Evolutionary conservation across 2,329 filamentous ascomycete genomes (phyloP), one percentile per base, ranked within the genome.

Genomic region (Fusarium buxicola): DNA sequence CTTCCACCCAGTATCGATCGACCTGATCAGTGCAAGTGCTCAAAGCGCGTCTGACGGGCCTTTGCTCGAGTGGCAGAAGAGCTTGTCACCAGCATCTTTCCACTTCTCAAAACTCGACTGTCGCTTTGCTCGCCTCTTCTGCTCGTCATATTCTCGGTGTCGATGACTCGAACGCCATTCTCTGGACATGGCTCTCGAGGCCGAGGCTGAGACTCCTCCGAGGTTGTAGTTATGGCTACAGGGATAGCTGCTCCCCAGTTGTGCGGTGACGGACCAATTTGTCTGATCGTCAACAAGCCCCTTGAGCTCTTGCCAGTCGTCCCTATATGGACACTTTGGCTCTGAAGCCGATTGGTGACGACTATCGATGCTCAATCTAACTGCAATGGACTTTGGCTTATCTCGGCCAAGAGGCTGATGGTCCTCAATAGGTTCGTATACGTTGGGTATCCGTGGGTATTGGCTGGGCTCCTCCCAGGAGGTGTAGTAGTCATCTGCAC

Each of bases 71-170:
- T 57, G 49, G 30, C 56, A 55, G 46, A 70, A 69, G 24, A 68
- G 52, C 31, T 41, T 69, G 18, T 70, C 68, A 9, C 68, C 68
- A 18, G 68, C 68, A 34, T 63, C 47, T 36, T 48, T 68, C 68
- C 68, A 70, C 32, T 54, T 48, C 34, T 68, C 60, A n/a, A 65
- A 59, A 25, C 51, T 69, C 10, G 57, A 60, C 40, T 67, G 60
- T 10, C 65, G 65, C 34, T 58, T 69, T 41, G 50, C 57, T 18
- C 51, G 60, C 39, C 57, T 58, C 44, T 46, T 60, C 34, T 21
- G 21, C 21, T 53, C 52, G 9, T 55, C 41, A n/a, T 32, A 36
- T 32, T 57, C 53, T 36, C 16, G 12, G 31, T 16, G 54, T 15
- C 28, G 53, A 13, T 30, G 51, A 21, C 35, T 39, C 15, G 49